Evolutionary conservation across 345 rosid genomes (phyloP).

Genomic region (Rhizophora mangle): DNA sequence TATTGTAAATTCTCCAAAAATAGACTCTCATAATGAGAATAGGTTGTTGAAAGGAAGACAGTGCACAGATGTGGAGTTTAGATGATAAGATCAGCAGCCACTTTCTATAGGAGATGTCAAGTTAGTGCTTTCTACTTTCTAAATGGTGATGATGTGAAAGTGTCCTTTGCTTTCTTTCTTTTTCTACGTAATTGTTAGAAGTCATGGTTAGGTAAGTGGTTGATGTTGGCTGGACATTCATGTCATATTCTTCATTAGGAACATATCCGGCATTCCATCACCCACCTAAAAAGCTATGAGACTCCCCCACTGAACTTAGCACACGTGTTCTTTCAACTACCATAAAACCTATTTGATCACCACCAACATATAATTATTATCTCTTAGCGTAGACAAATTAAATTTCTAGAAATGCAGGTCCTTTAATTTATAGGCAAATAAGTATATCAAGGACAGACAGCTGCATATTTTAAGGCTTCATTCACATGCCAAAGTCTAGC

Average conservation of each 20-base stretch:
- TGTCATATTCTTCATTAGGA: constrained; percentile 12
- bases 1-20: background rate
- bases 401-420: background rate
- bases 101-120: background rate
- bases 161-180: background rate
- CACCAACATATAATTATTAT: background rate
- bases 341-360: background rate
- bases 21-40: background rate
- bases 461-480: background rate
- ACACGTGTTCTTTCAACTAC: background rate
- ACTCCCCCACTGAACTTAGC: constrained; percentile 9
- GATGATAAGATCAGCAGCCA: background rate
- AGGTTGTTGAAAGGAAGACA: background rate
- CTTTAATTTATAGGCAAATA: background rate
- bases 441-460: background rate
- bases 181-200: background rate
- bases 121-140: background rate
- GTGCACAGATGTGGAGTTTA: background rate
- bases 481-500: constrained; percentile 9
- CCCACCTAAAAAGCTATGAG: background rate
- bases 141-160: background rate
- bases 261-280: background rate
- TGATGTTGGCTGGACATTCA: constrained; percentile 17
- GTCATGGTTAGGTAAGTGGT: constrained; percentile 7
- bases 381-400: background rate